Conservation (phyloP, 176 grass and related monocot genomes). For the bread wheat (Triticum aestivum) region IWGSC_CS_RefSeq_v2.1 NC_057797.1:325482902-325483401, state of each 20-base stretch:
- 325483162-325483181: too few species aligned
- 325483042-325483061: conserved; percentile 71
- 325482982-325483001: neutral
- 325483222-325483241: neutral
- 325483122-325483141: conserved; percentile 48
- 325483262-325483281: neutral
- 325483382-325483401: too few species aligned
- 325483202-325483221: too few species aligned
- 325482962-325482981: neutral
- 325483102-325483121: conserved; percentile 18
- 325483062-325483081: neutral
- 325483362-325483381: neutral
- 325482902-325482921: too few species aligned
- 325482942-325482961: neutral
- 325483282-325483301: neutral
- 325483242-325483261: conserved; percentile 32
- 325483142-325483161: conserved; percentile 65
- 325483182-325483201: too few species aligned
- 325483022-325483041: conserved; percentile 88
- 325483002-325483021: conserved; percentile 57
- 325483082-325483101: neutral
- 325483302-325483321: conserved; percentile 16
- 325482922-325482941: neutral
- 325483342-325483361: conserved; percentile 35
- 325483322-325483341: conserved; percentile 41